Conservation (phyloP, 805 yeast species). For the Wickerhamomyces bovis region DNA sequence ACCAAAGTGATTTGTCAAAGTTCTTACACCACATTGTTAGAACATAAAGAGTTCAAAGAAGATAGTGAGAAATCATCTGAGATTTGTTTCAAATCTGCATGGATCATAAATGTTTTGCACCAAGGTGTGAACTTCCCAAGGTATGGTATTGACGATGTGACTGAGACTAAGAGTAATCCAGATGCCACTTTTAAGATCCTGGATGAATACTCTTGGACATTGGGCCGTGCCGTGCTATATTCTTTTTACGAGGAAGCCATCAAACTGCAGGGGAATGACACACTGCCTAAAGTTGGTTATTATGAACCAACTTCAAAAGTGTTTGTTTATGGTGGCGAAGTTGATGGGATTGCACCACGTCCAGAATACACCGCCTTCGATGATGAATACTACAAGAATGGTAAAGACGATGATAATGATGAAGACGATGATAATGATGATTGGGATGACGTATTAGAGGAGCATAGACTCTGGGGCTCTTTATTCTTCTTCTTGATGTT, state of each 20-base stretch:
- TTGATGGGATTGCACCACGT: slow-evolving; percentile 31
- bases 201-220: slow-evolving; percentile 47
- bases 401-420: slow-evolving; percentile 22
- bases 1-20: slow-evolving; percentile 42
- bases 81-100: slow-evolving; percentile 56
- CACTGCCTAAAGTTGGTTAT: slow-evolving; percentile 33
- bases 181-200: slow-evolving; percentile 37
- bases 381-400: slow-evolving; percentile 15
- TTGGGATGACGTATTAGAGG: slow-evolving; percentile 29
- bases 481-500: slow-evolving; percentile 28
- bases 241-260: slow-evolving; percentile 45
- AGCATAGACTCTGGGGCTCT: slow-evolving; percentile 33
- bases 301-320: slow-evolving; percentile 42
- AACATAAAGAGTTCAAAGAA: slow-evolving; percentile 22
- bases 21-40: slow-evolving; percentile 11
- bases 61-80: slow-evolving; percentile 41
- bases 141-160: slow-evolving; percentile 35
- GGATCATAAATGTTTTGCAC: slow-evolving; percentile 52
- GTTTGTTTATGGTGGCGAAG: slow-evolving; percentile 51
- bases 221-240: slow-evolving; percentile 57
- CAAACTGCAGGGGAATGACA: slow-evolving; percentile 6
- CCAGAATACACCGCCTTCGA: slow-evolving; percentile 31
- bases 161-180: slow-evolving; percentile 13
- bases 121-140: slow-evolving; percentile 56
- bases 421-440: slow-evolving; percentile 30